Evolutionary conservation across 768 basidiomycete genomes (phyloP), one percentile per base, ranked within the genome.

Genomic region (Termitomyces sp.): DNA sequence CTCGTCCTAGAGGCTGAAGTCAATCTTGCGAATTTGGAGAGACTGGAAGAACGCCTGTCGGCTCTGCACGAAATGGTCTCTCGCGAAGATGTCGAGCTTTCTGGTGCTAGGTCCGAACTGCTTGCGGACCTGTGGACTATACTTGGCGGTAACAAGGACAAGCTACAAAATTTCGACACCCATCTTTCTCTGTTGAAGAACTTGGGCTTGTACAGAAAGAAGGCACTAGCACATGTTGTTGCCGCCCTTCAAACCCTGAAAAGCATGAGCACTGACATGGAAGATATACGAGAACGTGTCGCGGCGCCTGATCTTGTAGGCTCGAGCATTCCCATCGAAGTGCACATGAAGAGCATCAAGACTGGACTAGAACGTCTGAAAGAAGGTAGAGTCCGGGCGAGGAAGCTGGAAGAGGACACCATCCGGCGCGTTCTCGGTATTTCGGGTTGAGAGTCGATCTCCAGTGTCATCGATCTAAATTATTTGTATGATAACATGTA

Each of bases 291-390:
- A 57, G 85, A 88, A 64, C 74, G 85, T 17, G 86, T 88, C 1
- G 79, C 87, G 4, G 78, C 81, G 32, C 88, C 90, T 1, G 82
- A 83, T 48, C 68, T 91, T 5, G 66, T 80, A 11, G 83, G 80
- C 5, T 68, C 79, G n/a, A 71, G 70, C 41, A 74, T 90, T 15
- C 86, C 88, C 4, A 71, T 86, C 4, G 83, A 86, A 55, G 88
- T 90, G 21, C 88, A 91, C 61, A 82, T 91, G 68, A 80, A 80
- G 70, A 88, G 84, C 56, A 88, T 92, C 60, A 71, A 71, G 64
- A 73, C 62, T 37, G 88, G 89, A 7, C 60, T 90, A 61, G 79
- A 85, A 58, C 77, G 79, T 61, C 61, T 88, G 68, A 79, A 76
- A 63, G 81, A 84, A 63, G 77, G 82, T 5, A 75, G 87, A 56